These are phyloP conservation scores for Decorospora gaudefroyi DNA, from an alignment of 2,329 filamentous ascomycete species.

Conservation along the genomic window DNA sequence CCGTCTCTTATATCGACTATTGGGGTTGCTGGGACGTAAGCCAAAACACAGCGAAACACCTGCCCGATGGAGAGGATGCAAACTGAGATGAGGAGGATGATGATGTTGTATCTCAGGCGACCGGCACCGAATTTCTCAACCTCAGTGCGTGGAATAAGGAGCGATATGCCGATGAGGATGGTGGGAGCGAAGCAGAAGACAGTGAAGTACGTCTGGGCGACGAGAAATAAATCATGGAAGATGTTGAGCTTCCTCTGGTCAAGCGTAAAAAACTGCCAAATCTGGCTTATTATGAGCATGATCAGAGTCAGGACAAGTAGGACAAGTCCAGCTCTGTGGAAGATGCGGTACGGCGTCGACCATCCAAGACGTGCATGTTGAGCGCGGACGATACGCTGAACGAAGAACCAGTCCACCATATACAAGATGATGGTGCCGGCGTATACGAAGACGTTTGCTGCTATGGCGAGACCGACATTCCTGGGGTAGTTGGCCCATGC, in stretches of 20 bases:
- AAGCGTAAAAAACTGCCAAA: slow-evolving; percentile 71
- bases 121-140: slow-evolving; percentile 69
- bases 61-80: slow-evolving; percentile 69
- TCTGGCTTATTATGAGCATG: slow-evolving; percentile 67
- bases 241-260: slow-evolving; percentile 55
- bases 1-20: slow-evolving; percentile 55
- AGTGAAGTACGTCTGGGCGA: slow-evolving; percentile 66
- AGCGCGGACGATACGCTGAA: slow-evolving; percentile 75
- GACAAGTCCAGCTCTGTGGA: slow-evolving; percentile 56
- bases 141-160: slow-evolving; percentile 53
- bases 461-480: slow-evolving; percentile 58
- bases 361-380: slow-evolving; percentile 74
- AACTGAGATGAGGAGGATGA: slow-evolving; percentile 64
- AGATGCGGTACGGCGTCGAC: slow-evolving; percentile 58
- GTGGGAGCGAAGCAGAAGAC: slow-evolving; percentile 70
- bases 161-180: slow-evolving; percentile 56
- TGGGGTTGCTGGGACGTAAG: slow-evolving; percentile 55
- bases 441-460: slow-evolving; percentile 70
- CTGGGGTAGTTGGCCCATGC: slow-evolving; percentile 41
- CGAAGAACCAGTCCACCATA: slow-evolving; percentile 76
- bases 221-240: slow-evolving; percentile 67
- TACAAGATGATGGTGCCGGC: slow-evolving; percentile 79
- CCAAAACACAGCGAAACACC: slow-evolving; percentile 66
- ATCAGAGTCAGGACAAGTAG: slow-evolving; percentile 64
- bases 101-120: slow-evolving; percentile 67